Conservation (phyloP, 441 rosid species). For the Populus tomentosa region DNA sequence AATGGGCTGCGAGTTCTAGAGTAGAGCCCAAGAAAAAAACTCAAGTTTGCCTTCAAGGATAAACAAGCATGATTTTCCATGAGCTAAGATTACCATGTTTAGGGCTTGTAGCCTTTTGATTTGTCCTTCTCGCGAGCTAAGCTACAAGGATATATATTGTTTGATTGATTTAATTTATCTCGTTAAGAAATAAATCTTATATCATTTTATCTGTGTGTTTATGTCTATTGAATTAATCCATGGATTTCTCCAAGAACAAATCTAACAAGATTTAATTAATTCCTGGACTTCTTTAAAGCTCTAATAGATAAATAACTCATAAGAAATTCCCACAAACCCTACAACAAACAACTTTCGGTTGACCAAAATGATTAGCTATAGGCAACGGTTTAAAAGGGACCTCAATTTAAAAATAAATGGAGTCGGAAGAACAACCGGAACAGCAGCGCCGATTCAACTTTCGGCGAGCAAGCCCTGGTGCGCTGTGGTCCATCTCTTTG, state of each 20-base stretch:
- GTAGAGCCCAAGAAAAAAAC: too few relatives aligned
- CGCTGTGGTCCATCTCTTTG: background rate
- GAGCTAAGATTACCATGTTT: too few relatives aligned
- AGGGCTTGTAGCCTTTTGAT: too few relatives aligned
- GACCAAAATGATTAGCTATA: background rate
- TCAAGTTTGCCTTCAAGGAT: too few relatives aligned
- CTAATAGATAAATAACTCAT: too few relatives aligned
- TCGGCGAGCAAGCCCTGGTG: background rate
- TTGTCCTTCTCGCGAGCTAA: background rate
- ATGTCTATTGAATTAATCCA: background rate
- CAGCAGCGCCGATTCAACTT: conserved; percentile 5
- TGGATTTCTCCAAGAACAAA: too few relatives aligned
- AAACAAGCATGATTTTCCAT: too few relatives aligned
- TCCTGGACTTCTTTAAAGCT: too few relatives aligned
- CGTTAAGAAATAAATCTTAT: too few relatives aligned
- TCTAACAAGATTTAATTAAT: too few relatives aligned
- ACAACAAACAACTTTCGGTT: background rate
- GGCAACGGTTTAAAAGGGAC: background rate
- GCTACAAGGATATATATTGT: background rate
- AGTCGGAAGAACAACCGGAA: background rate
- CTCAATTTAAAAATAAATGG: background rate
- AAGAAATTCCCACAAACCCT: too few relatives aligned
- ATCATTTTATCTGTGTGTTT: too few relatives aligned
- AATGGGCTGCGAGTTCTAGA: background rate
- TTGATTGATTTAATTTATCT: background rate